phyloP scores from a whole-genome alignment of 257 asterid species.

The Echium plantagineum region DNA sequence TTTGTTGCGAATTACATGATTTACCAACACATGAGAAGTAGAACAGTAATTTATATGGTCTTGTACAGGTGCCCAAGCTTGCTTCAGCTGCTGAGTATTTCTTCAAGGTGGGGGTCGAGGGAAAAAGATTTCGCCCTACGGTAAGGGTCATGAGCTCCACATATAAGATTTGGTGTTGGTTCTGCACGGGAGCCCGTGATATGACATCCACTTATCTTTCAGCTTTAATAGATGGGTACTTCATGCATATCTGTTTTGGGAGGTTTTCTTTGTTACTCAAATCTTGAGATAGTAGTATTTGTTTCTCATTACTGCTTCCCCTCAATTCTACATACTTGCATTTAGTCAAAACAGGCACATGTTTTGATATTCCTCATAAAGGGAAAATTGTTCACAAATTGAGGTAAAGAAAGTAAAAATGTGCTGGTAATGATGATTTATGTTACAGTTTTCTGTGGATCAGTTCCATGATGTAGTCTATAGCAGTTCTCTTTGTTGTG shows the following conservation, averaged over 20 bases:
- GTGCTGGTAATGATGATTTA: too few species aligned
- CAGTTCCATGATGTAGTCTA: too few species aligned
- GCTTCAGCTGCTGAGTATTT: conserved; percentile 96
- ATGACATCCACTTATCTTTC: background rate
- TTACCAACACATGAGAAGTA: background rate
- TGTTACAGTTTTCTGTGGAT: too few species aligned
- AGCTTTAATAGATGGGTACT: background rate
- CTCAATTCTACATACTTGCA: background rate
- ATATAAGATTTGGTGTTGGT: too few species aligned
- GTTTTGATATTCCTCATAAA: background rate
- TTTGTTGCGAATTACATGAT: background rate
- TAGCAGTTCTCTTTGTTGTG: too few species aligned
- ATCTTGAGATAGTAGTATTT: background rate
- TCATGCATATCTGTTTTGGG: background rate
- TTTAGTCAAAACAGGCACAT: background rate
- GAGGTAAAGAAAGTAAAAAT: too few species aligned
- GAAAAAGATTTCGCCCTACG: conserved; percentile 95
- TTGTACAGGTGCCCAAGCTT: conserved; percentile 83
- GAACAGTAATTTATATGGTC: conserved; percentile 7
- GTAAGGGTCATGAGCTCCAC: conserved; percentile 30
- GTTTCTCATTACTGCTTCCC: background rate
- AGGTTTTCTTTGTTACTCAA: background rate
- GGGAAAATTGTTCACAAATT: too few species aligned
- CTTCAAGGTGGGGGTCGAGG: conserved; percentile 86
- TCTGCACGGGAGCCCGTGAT: background rate